Conservation (phyloP, 148 eudicot genomes). For the Camellia japonica region DNA sequence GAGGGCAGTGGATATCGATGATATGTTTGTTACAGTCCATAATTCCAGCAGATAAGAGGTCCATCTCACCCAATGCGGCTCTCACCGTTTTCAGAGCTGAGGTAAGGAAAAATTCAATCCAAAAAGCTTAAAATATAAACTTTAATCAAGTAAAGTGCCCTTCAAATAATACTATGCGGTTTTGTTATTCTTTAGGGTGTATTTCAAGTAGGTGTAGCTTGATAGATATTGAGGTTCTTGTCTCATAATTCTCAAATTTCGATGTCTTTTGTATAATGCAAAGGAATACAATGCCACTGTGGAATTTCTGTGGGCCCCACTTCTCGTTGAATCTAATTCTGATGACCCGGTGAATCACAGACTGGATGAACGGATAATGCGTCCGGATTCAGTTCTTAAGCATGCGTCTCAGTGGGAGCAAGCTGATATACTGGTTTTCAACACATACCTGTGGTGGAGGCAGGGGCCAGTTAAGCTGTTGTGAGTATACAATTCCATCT, state of each 20-base stretch:
- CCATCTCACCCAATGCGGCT: constrained; percentile 88
- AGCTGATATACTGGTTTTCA: constrained; percentile 83
- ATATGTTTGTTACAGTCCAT: constrained; percentile 83
- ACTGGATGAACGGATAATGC: constrained; percentile 69
- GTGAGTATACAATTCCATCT: constrained; percentile 43
- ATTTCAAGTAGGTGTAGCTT: constrained; percentile 6
- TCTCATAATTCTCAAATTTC: constrained; percentile 3
- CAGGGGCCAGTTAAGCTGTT: constrained; percentile 82
- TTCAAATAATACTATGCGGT: not conserved
- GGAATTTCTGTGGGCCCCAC: constrained; percentile 93
- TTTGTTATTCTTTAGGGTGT: no score
- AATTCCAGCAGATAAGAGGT: constrained; percentile 68
- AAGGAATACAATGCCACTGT: constrained; percentile 87
- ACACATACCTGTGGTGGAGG: constrained; percentile 92
- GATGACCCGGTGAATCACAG: constrained; percentile 90
- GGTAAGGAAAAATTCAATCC: constrained; percentile 39
- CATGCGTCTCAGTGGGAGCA: constrained; percentile 75
- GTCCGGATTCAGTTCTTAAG: constrained; percentile 71
- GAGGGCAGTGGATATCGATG: constrained; percentile 99
- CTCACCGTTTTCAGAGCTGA: constrained; percentile 86
- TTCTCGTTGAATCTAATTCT: constrained; percentile 84
- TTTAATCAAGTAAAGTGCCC: not conserved
- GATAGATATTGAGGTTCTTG: not conserved
- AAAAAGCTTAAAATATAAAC: not conserved
- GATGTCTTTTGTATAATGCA: constrained; percentile 11